Percentiles rank a stretch among this genome's conserved stretches.
phyloP scores from a whole-genome alignment of 2,329 filamentous ascomycete species.

The Fusarium sp. region DNA sequence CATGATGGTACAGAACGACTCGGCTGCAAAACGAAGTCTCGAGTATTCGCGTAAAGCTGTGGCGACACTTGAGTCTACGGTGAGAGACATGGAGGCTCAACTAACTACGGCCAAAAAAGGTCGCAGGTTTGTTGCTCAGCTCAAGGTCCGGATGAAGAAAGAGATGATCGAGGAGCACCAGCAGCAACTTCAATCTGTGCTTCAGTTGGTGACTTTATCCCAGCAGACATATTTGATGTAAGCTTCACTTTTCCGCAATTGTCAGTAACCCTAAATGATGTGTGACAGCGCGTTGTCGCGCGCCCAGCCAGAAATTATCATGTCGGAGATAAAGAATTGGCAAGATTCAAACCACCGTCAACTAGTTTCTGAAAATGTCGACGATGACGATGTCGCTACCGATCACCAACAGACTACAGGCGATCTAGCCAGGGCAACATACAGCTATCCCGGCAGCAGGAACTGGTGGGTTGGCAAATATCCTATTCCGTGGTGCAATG shows the following conservation, averaged over 20 bases:
- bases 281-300: not conserved
- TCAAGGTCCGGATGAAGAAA: slow-evolving; percentile 22
- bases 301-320: not conserved
- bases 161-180: slow-evolving; percentile 18
- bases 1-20: not conserved
- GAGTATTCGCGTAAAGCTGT: slow-evolving; percentile 19
- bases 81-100: slow-evolving; percentile 11
- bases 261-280: accelerated
- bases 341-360: not conserved
- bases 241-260: accelerated
- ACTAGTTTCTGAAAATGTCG: accelerated
- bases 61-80: not conserved
- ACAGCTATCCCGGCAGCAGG: too few relatives aligned
- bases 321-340: slow-evolving; percentile 9
- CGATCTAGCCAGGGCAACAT: accelerated
- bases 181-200: not conserved
- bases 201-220: slow-evolving; percentile 15
- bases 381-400: accelerated
- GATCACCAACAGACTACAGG: too few relatives aligned
- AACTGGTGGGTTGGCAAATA: too few relatives aligned
- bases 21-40: slow-evolving; percentile 1
- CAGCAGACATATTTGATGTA: slow-evolving; percentile 31
- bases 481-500: accelerated
- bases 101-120: not conserved
- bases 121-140: not conserved